phyloP scores from a whole-genome alignment of 2,329 filamentous ascomycete genomes.

The Ceratocystis lukuohia region DNA sequence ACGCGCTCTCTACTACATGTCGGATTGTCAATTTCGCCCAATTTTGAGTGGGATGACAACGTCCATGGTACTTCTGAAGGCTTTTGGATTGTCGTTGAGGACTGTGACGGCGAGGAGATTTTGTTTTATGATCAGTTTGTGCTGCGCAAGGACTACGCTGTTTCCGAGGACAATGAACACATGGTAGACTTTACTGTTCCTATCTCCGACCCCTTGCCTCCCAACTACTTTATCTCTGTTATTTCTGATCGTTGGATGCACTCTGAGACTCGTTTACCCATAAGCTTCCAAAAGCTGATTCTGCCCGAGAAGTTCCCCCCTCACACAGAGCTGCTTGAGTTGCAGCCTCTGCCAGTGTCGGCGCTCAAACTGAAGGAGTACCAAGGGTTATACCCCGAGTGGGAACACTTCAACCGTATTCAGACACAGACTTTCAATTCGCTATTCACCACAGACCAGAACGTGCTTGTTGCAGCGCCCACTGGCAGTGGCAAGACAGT shows the following conservation, averaged over 20 bases:
- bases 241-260: conserved; percentile 98
- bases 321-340: conserved; percentile 79
- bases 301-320: conserved; percentile 91
- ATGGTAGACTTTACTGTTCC: conserved; percentile 92
- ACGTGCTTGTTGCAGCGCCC: conserved; percentile 83
- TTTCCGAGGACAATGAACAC: conserved; percentile 79
- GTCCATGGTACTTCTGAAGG: conserved; percentile 79
- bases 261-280: conserved; percentile 80
- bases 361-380: conserved; percentile 81
- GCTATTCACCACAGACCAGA: conserved; percentile 79
- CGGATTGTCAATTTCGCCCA: conserved; percentile 81
- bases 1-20: conserved; percentile 86
- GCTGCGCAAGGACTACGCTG: conserved; percentile 76
- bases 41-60: conserved; percentile 88
- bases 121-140: conserved; percentile 91
- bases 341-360: conserved; percentile 80
- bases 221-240: conserved; percentile 95
- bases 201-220: conserved; percentile 94
- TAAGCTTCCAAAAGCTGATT: conserved; percentile 90
- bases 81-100: conserved; percentile 96
- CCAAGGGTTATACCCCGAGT: conserved; percentile 64
- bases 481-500: conserved; percentile 94
- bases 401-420: conserved; percentile 88
- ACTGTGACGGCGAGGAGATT: conserved; percentile 93
- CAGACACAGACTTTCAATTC: conserved; percentile 97